Evolutionary conservation across 202 grass and related monocot genomes (phyloP), one percentile per base, ranked within the genome.

Genomic region (Eragrostis tef): DNA sequence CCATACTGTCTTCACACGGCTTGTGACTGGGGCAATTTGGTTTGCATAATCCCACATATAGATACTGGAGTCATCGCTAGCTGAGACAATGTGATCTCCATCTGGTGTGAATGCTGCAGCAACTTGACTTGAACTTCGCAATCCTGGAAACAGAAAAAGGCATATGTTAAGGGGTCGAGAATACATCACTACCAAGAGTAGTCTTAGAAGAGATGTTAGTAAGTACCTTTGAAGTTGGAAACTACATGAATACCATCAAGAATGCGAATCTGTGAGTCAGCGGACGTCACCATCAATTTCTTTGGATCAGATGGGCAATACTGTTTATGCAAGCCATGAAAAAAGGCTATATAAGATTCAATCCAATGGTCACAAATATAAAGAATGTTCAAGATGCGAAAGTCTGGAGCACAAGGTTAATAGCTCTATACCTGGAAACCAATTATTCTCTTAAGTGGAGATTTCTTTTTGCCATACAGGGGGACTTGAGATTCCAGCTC

Each of bases 201-300:
- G 61, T 46, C 0, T 70, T 42, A 31, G 16, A 84, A 67, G 31
- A 81, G 61, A 29, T 54, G 57, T 20, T 39, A 57, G 66, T 87
- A 95, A 57, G 66, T 87, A 95, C 96, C 96, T 91, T 95, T 99
- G 57, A 87, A 99, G 83, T 85, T 99, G 74, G 90, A 89, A 83
- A 95, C 81, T 64, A 99, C 77, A 50, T 99, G 85, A 71, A 50
- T 78, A 31, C 96, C 96, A 69, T 99, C 86, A 77, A 99, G 87
- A 78, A 99, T 91, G 79, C 82, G 86, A 66, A 98, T 81, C 79
- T 95, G 86, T 34, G 90, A 95, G 79, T 98, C 90, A 26, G 90
- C 90, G 65, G 90, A 96, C 73, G 90, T 99, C 64, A 99, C 93
- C 96, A 99, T 91, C 73, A 99, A 56, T 85, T 87, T 95, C 80